Evolutionary conservation across 1,284 basidiomycete species (phyloP).

Genomic region (Leccinum pachyderme): DNA sequence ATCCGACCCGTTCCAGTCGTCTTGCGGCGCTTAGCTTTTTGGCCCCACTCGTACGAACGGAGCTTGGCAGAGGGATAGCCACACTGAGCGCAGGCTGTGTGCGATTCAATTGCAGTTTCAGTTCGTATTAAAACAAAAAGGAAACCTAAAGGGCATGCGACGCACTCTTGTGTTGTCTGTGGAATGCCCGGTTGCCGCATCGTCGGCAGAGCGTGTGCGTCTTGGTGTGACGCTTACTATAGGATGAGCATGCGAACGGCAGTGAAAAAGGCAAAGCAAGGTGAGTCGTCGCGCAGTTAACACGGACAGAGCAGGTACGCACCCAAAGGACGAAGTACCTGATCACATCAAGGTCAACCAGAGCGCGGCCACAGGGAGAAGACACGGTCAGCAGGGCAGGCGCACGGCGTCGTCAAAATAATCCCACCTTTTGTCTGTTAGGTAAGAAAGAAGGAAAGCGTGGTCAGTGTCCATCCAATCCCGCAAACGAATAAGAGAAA

Average conservation of each 20-base stretch:
- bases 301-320: conserved; percentile 33
- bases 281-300: neutral
- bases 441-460: conserved; percentile 26
- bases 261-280: neutral
- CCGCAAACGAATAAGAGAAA: conserved; percentile 13
- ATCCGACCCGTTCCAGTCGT: conserved; percentile 97
- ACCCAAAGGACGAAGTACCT: conserved; percentile 93
- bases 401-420: conserved; percentile 16
- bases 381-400: neutral
- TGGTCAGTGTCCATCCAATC: conserved; percentile 27
- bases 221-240: conserved; percentile 97
- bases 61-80: conserved; percentile 96
- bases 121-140: neutral
- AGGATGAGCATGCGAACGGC: neutral
- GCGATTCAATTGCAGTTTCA: neutral
- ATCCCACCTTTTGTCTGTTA: conserved; percentile 75
- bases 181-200: conserved; percentile 91
- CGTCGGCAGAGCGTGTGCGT: conserved; percentile 96
- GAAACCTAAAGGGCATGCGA: neutral
- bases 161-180: conserved; percentile 96
- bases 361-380: neutral
- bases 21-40: conserved; percentile 99
- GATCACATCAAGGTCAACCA: conserved; percentile 10
- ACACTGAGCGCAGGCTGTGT: conserved; percentile 87
- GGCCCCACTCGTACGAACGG: conserved; percentile 96